A percentile compares a stretch with the other conserved stretches of the same genome.
Conservation (phyloP, 2,329 filamentous ascomycete species). For the Rhynchosporium secalis region DNA sequence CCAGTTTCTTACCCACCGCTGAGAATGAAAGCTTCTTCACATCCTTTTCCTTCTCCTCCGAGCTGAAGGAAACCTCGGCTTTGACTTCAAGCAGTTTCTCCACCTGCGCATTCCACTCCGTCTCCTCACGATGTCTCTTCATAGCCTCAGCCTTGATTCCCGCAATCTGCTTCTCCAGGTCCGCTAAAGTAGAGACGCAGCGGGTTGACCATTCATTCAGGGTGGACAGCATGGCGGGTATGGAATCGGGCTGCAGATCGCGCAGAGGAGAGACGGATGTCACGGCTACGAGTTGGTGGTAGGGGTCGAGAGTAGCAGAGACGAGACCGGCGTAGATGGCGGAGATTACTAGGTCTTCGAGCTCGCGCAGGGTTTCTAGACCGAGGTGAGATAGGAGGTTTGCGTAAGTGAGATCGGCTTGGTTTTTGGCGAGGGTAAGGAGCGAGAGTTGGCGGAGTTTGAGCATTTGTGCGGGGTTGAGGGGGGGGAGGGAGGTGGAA, state of each 20-base stretch:
- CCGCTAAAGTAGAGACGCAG: conserved; percentile 70
- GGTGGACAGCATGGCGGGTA: conserved; percentile 66
- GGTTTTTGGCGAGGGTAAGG: conserved; percentile 72
- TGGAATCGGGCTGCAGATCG: conserved; percentile 73
- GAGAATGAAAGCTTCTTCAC: conserved; percentile 53
- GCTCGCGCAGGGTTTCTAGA: conserved; percentile 64
- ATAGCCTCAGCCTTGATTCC: conserved; percentile 61
- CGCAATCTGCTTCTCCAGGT: conserved; percentile 74
- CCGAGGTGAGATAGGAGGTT: conserved; percentile 66
- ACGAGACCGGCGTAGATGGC: conserved; percentile 86
- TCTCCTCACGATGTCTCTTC: conserved; percentile 47
- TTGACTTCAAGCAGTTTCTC: conserved; percentile 43
- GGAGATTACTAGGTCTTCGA: conserved; percentile 84
- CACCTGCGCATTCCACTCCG: conserved; percentile 36
- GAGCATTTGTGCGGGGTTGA: conserved; percentile 70
- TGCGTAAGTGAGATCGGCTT: conserved; percentile 69
- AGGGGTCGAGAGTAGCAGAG: conserved; percentile 79
- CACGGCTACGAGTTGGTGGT: conserved; percentile 71
- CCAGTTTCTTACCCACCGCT: conserved; percentile 32
- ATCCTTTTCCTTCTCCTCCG: conserved; percentile 42
- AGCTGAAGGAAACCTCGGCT: conserved; percentile 40
- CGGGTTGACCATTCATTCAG: conserved; percentile 76
- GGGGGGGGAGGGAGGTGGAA: conserved; percentile 61
- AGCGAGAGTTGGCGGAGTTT: conserved; percentile 93
- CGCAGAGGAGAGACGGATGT: conserved; percentile 81